A percentile compares a stretch with the other conserved stretches of the same genome.
These are phyloP conservation scores for Suillus brevipes DNA, from an alignment of 768 basidiomycete species.

Conservation along the genomic window DNA sequence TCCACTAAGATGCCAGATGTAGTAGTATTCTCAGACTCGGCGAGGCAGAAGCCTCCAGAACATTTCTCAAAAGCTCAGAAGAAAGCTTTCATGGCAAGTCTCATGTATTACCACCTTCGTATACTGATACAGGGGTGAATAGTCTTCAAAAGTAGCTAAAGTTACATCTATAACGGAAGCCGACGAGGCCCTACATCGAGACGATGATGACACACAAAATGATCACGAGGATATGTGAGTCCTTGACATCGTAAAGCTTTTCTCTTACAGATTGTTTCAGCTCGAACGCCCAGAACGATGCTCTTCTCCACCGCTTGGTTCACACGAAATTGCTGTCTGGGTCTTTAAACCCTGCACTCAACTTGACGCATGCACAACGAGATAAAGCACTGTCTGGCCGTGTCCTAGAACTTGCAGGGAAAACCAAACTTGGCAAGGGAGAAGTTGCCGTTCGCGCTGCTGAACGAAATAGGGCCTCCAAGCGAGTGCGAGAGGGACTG, in stretches of 20 bases:
- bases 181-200: constrained; percentile 22
- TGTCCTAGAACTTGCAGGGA: constrained; percentile 68
- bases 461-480: constrained; percentile 71
- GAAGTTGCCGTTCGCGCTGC: constrained; percentile 58
- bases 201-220: constrained; percentile 6
- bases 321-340: constrained; percentile 81
- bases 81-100: constrained; percentile 78
- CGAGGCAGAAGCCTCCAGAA: constrained; percentile 22
- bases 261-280: constrained; percentile 38
- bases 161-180: constrained; percentile 36
- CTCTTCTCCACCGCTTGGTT: constrained; percentile 71
- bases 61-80: constrained; percentile 42
- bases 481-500: constrained; percentile 72
- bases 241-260: neutral
- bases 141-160: constrained; percentile 81
- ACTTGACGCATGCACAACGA: constrained; percentile 64
- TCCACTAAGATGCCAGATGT: constrained; percentile 41
- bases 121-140: constrained; percentile 3
- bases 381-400: constrained; percentile 78
- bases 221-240: constrained; percentile 3
- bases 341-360: constrained; percentile 60
- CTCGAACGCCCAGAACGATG: constrained; percentile 76
- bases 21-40: constrained; percentile 57
- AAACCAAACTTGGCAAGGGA: constrained; percentile 72
- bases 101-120: neutral